These are phyloP conservation scores for Globisporangium emineosum DNA, from an alignment of 352 stramenopile genomes.

Conservation along the genomic window DNA sequence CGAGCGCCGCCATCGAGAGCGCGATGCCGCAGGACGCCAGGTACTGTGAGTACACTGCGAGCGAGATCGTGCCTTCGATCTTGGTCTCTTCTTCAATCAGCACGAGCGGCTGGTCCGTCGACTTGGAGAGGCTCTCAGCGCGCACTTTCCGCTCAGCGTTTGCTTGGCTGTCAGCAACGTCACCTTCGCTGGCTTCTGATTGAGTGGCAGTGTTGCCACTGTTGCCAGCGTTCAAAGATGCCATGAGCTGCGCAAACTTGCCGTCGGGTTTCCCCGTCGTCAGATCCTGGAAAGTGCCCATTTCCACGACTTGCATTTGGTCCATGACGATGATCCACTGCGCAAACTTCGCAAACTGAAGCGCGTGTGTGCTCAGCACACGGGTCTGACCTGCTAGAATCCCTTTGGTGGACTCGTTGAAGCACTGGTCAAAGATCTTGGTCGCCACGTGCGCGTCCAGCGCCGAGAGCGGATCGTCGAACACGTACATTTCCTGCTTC, in stretches of 20 bases:
- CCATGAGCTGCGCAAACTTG: constrained; percentile 43
- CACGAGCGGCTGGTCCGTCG: constrained; percentile 8
- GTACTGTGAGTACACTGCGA: constrained; percentile 43
- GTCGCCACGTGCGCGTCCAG: constrained; percentile 49
- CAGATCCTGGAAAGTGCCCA: constrained; percentile 57
- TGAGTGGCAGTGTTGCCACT: background rate
- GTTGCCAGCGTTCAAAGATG: background rate
- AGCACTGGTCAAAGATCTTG: constrained; percentile 51
- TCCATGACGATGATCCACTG: constrained; percentile 80
- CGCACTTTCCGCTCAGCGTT: background rate
- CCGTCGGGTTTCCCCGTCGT: constrained; percentile 34
- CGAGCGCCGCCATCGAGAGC: constrained; percentile 29
- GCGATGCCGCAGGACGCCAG: constrained; percentile 42
- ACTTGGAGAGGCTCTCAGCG: constrained; percentile 15
- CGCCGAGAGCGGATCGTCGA: constrained; percentile 65
- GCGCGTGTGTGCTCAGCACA: constrained; percentile 46
- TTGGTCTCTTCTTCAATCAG: constrained; percentile 52
- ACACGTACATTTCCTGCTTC: constrained; percentile 54
- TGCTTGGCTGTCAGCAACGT: background rate
- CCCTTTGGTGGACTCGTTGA: constrained; percentile 32
- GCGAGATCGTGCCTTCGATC: constrained; percentile 35
- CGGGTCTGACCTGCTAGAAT: constrained; percentile 49
- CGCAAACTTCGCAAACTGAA: constrained; percentile 48
- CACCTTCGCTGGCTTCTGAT: too few species aligned
- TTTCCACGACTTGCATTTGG: constrained; percentile 56